Evolutionary conservation across 352 stramenopile species (phyloP).

Genomic region (Phytophthora kernoviae): DNA sequence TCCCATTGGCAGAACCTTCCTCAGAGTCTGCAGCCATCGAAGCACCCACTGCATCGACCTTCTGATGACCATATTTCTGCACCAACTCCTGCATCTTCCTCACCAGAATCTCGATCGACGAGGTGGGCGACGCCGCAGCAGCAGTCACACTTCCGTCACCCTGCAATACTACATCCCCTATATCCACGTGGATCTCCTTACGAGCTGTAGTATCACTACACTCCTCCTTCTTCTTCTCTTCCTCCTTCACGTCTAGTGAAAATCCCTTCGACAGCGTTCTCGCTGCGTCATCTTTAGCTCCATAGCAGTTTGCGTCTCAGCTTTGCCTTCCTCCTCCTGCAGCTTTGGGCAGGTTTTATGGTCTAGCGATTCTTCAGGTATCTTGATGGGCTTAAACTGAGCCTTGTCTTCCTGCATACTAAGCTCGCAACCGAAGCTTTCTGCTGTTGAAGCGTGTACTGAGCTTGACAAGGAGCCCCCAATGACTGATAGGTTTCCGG

Average conservation of each 20-base stretch:
- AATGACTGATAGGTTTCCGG: no score
- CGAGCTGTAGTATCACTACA: no score
- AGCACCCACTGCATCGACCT: background rate
- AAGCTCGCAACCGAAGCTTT: no score
- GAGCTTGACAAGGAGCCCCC: no score
- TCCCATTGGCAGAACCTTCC: background rate
- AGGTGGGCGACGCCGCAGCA: slow-evolving; percentile 18
- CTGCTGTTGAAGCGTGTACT: no score
- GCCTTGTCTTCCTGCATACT: no score
- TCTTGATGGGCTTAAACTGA: background rate
- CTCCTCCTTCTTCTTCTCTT: background rate
- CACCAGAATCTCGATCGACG: slow-evolving; percentile 54
- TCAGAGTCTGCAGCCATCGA: background rate
- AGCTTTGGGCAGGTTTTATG: background rate
- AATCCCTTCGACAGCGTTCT: no score
- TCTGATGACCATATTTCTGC: slow-evolving; percentile 42
- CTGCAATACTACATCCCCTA: background rate
- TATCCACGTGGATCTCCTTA: background rate
- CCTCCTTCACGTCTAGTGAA: no score
- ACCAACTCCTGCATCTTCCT: slow-evolving; percentile 64
- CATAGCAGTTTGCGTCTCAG: no score
- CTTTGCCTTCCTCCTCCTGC: background rate
- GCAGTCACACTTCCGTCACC: background rate
- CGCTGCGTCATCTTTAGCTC: no score
- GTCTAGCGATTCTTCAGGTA: background rate